Conservation (phyloP, 768 basidiomycete species). For the Glaciozyma martinii region DNA sequence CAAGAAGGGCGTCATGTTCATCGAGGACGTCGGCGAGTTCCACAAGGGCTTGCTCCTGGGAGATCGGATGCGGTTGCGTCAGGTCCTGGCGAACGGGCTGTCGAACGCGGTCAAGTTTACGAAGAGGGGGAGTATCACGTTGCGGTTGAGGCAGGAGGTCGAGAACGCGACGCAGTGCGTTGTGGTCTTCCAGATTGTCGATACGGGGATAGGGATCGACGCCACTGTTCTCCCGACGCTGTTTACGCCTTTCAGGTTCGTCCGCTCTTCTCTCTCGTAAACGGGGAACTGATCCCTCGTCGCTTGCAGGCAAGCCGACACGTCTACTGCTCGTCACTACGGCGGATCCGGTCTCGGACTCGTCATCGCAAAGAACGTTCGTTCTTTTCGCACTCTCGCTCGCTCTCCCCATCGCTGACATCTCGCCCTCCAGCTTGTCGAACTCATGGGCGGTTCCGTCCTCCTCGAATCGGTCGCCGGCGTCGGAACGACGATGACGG, state of each 20-base stretch:
- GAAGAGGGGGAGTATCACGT: background rate
- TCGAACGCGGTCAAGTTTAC: slow-evolving; percentile 33
- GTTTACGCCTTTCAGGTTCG: slow-evolving; percentile 27
- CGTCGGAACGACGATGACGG: slow-evolving; percentile 15
- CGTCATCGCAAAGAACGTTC: slow-evolving; percentile 21
- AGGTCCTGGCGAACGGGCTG: slow-evolving; percentile 26
- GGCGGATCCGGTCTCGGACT: slow-evolving; percentile 30
- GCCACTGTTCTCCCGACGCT: slow-evolving; percentile 22
- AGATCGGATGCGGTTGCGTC: slow-evolving; percentile 26
- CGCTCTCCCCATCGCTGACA: background rate
- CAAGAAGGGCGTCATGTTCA: slow-evolving; percentile 24
- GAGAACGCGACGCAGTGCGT: slow-evolving; percentile 10
- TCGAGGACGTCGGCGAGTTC: slow-evolving; percentile 10
- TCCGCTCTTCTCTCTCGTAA: background rate
- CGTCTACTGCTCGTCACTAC: slow-evolving; percentile 14
- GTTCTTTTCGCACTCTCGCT: background rate
- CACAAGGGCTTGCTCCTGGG: slow-evolving; percentile 24
- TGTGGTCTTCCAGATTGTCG: slow-evolving; percentile 19
- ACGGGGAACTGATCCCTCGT: background rate
- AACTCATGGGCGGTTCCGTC: slow-evolving; percentile 27
- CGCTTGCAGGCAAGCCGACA: slow-evolving; percentile 14
- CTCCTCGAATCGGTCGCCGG: slow-evolving; percentile 2
- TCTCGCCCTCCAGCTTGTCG: slow-evolving; percentile 17
- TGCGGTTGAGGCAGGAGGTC: slow-evolving; percentile 13
- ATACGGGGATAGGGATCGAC: slow-evolving; percentile 31